Evolutionary conservation across 2,329 filamentous ascomycete genomes (phyloP).

Genomic region (Cytospora schulzeri): DNA sequence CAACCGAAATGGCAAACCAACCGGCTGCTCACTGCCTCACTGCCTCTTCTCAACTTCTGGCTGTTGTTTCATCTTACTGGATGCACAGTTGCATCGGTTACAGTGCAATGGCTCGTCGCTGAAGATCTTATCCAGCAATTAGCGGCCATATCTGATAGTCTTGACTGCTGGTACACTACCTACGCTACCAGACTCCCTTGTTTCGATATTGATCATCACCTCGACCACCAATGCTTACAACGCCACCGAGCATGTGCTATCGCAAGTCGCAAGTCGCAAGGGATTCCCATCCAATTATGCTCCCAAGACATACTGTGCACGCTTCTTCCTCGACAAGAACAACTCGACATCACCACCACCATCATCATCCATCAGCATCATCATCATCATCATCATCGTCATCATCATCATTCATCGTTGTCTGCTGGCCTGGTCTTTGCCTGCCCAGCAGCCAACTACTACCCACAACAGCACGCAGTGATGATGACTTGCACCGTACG

Average conservation of each 20-base stretch:
- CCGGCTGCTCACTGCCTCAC: not conserved
- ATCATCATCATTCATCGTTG: not conserved
- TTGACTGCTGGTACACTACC: not conserved
- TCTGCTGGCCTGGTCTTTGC: not conserved
- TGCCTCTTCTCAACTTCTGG: not conserved
- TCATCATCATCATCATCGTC: too few species aligned
- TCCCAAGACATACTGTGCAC: not conserved
- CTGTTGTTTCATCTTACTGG: constrained; percentile 18
- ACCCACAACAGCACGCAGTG: not conserved
- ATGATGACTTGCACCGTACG: not conserved
- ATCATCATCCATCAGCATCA: too few species aligned
- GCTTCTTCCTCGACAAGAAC: not conserved
- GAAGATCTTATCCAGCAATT: not conserved
- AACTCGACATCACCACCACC: too few species aligned
- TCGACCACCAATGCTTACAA: not conserved
- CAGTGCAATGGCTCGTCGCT: not conserved
- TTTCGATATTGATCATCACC: not conserved
- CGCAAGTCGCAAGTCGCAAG: not conserved
- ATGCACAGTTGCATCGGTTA: not conserved
- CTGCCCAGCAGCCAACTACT: not conserved
- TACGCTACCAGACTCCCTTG: not conserved
- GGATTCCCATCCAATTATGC: not conserved
- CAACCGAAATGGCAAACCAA: constrained; percentile 17
- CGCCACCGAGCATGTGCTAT: not conserved
- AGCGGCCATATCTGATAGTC: not conserved